Evolutionary conservation across 176 grass and related monocot genomes (phyloP).

Genomic region (Aegilops tauschii): DNA sequence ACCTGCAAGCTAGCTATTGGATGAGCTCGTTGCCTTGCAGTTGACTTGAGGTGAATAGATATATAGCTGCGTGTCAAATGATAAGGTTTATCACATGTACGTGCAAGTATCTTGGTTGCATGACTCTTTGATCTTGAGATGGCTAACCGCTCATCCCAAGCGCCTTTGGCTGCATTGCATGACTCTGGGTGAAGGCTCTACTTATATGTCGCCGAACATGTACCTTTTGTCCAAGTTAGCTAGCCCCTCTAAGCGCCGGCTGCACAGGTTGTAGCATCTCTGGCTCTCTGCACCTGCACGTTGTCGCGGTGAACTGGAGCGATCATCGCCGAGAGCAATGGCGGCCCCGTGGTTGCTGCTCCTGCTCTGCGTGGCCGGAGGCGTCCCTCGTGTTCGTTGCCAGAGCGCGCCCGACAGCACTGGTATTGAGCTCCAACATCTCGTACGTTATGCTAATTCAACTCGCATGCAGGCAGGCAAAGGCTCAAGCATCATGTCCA

Average conservation of each 20-base stretch:
- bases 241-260: not conserved
- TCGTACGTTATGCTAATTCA: not conserved
- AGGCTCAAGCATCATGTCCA: not conserved
- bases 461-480: not conserved
- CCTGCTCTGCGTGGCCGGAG: not conserved
- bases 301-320: not conserved
- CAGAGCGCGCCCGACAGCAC: conserved; percentile 35
- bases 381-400: conserved; percentile 3
- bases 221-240: not conserved
- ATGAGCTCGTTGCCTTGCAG: not conserved
- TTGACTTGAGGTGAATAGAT: not conserved
- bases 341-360: not conserved
- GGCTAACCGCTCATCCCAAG: too few species aligned
- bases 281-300: not conserved
- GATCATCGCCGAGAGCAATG: conserved; percentile 4
- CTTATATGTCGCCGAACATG: not conserved
- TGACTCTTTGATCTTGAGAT: not conserved
- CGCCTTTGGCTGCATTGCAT: not conserved
- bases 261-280: not conserved
- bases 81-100: not conserved
- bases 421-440: conserved; percentile 13
- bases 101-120: not conserved
- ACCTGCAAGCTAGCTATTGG: not conserved
- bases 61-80: not conserved
- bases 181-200: not conserved